These are phyloP conservation scores for Oxytropis ochrocephala DNA, from an alignment of 306 rosid genomes.

Conservation along the genomic window DNA sequence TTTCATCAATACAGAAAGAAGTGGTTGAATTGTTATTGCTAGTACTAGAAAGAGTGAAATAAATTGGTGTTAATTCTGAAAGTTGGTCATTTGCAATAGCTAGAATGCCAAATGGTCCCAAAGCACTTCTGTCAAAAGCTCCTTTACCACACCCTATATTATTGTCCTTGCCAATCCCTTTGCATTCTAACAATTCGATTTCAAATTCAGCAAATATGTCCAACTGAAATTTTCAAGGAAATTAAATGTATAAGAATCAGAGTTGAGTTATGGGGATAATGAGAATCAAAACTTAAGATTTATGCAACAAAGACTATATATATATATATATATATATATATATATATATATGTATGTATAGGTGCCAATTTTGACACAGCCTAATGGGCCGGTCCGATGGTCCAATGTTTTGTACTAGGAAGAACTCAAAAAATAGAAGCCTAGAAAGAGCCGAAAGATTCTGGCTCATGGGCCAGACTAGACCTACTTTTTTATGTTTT, in stretches of 20 bases:
- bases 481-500: no score
- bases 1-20: conserved; percentile 68
- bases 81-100: conserved; percentile 69
- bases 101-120: conserved; percentile 79
- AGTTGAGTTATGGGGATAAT: neutral
- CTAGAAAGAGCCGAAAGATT: no score
- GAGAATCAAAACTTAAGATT: neutral
- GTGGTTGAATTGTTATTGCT: conserved; percentile 26
- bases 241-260: neutral
- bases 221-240: conserved; percentile 34
- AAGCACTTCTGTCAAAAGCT: conserved; percentile 44
- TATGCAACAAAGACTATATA: neutral
- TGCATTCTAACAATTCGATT: conserved; percentile 25
- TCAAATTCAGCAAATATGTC: conserved; percentile 77
- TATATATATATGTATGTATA: no score
- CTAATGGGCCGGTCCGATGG: no score
- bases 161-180: neutral
- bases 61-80: conserved; percentile 69
- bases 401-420: no score
- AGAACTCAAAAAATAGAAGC: no score
- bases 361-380: no score
- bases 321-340: no score
- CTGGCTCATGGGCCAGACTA: no score
- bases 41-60: conserved; percentile 40
- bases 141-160: conserved; percentile 56